Conservation (phyloP, 2,329 filamentous ascomycete species). For the Aspergillus melleus region DNA sequence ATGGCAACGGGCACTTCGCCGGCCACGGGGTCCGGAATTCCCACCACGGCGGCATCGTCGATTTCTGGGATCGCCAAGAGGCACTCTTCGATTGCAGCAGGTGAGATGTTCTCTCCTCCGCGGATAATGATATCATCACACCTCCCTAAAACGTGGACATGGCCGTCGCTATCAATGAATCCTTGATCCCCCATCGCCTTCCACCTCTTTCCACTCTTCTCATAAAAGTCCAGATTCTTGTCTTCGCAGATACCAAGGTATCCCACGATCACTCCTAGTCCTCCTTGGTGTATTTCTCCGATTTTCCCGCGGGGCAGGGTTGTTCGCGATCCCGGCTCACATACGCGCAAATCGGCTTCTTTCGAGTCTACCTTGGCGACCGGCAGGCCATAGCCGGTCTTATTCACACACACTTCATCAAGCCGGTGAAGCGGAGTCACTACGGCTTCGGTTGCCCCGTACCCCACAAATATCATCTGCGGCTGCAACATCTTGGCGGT, state of each 20-base stretch:
- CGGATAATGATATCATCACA: constrained; percentile 10
- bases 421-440: background rate
- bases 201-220: constrained; percentile 2
- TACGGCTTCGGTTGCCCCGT: constrained; percentile 5
- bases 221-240: background rate
- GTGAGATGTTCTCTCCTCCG: constrained; percentile 10
- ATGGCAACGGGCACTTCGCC: constrained; percentile 5
- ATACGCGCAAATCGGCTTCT: background rate
- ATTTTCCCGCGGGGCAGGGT: background rate
- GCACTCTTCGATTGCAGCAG: constrained; percentile 5
- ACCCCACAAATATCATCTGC: background rate
- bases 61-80: background rate
- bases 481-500: background rate
- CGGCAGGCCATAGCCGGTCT: background rate
- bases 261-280: constrained; percentile 1
- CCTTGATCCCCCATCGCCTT: constrained; percentile 3
- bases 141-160: constrained; percentile 5
- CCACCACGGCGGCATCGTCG: constrained; percentile 4
- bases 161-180: constrained; percentile 1
- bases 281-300: constrained; percentile 8
- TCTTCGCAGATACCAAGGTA: constrained; percentile 1
- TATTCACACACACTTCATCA: background rate
- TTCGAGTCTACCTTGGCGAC: background rate
- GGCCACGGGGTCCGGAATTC: constrained; percentile 5
- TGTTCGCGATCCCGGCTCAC: background rate